Percentiles rank a stretch among this genome's conserved stretches.
These are phyloP conservation scores for Saccharata proteae DNA, from an alignment of 2,329 filamentous ascomycete genomes.

Conservation along the genomic window DNA sequence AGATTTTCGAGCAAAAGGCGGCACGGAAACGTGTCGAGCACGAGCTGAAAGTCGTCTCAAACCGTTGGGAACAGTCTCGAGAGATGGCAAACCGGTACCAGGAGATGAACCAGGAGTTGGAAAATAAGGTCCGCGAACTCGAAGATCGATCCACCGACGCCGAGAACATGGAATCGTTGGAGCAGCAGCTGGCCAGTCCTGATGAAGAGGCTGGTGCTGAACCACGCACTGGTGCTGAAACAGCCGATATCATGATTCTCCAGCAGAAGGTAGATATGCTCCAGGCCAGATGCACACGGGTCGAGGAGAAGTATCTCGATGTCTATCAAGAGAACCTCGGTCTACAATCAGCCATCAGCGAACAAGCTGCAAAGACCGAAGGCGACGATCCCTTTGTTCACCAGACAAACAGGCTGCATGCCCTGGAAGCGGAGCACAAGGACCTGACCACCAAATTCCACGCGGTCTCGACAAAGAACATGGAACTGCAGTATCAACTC, in stretches of 20 bases:
- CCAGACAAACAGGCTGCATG: conserved; percentile 25
- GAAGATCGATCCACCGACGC: conserved; percentile 13
- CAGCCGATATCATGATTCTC: conserved; percentile 18
- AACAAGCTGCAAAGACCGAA: conserved; percentile 16
- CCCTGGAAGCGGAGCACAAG: conserved; percentile 18
- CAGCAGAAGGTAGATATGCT: conserved; percentile 29
- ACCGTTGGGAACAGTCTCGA: conserved; percentile 34
- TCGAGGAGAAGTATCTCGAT: conserved; percentile 29
- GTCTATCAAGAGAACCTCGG: conserved; percentile 29
- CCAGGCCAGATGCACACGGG: conserved; percentile 21
- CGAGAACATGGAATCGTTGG: conserved; percentile 19
- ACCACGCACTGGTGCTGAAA: conserved; percentile 6
- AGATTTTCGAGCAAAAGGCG: conserved; percentile 39
- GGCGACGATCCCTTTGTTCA: conserved; percentile 20
- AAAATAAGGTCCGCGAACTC: conserved; percentile 31
- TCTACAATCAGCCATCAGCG: conserved; percentile 22
- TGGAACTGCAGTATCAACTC: conserved; percentile 8
- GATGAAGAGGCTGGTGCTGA: conserved; percentile 12
- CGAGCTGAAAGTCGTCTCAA: conserved; percentile 33
- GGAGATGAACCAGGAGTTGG: conserved; percentile 34
- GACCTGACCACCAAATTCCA: conserved; percentile 8
- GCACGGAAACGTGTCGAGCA: conserved; percentile 35
- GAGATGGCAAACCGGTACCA: conserved; percentile 37
- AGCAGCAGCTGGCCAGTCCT: conserved; percentile 29
- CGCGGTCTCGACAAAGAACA: conserved; percentile 8